phyloP scores from a whole-genome alignment of 129 eudicot species.

The Mikania micrantha region DNA sequence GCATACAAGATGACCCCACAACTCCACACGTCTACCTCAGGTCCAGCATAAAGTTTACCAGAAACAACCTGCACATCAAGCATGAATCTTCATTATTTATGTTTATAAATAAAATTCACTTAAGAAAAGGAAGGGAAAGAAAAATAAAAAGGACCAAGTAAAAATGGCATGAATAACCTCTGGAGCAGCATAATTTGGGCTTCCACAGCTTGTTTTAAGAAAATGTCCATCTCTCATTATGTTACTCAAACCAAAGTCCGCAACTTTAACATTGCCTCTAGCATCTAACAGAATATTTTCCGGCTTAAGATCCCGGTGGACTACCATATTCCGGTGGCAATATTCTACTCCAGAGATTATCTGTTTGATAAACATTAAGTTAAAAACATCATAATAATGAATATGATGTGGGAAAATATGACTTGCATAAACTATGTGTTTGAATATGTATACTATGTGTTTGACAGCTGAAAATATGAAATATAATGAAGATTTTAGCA shows the following conservation, averaged over 20 bases:
- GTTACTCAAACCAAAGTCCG: conserved; percentile 81
- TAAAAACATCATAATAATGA: neutral
- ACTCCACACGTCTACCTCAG: conserved; percentile 92
- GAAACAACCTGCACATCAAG: conserved; percentile 63
- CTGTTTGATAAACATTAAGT: conserved; percentile 23
- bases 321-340: conserved; percentile 89
- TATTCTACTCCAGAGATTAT: conserved; percentile 75
- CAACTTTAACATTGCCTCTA: conserved; percentile 66
- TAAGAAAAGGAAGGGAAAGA: no score
- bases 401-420: neutral
- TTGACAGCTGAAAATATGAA: neutral
- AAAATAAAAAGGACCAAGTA: neutral
- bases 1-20: conserved; percentile 91
- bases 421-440: no score
- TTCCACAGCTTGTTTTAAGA: conserved; percentile 85
- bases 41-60: conserved; percentile 80
- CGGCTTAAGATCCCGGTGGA: conserved; percentile 80
- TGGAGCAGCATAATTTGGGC: conserved; percentile 94
- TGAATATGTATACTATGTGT: no score
- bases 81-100: neutral
- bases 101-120: neutral
- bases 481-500: neutral
- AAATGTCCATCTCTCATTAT: conserved; percentile 83
- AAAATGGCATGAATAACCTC: conserved; percentile 43
- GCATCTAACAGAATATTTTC: conserved; percentile 74